Evolutionary conservation across 2,329 filamentous ascomycete genomes (phyloP), one percentile per base, ranked within the genome.

Genomic region (Colletotrichum melonis): DNA sequence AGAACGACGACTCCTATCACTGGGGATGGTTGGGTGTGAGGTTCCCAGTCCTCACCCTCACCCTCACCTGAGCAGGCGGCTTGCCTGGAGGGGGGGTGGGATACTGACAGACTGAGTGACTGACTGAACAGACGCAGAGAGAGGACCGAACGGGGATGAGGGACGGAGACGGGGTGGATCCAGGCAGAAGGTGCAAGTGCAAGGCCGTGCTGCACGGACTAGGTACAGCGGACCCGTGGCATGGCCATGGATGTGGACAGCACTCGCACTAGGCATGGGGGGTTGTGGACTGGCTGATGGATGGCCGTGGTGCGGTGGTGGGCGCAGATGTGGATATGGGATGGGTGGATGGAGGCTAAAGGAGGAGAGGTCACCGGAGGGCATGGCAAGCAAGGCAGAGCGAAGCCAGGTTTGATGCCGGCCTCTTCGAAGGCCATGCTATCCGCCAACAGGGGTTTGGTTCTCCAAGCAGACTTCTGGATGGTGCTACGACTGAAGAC

Each of bases 21-120:
- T 55, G 49, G 72, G 42, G 52, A 69, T 54, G 59, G 69, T 74
- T 65, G 72, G 59, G 58, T 65, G 69, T 62, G 59, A 72, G 68
- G 42, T 67, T 60, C 46, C 42, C n/a, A 49, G 42, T 56, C 66
- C n/a, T 19, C 24, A 30, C 35, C 54, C 32, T 19, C 24, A 32
- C 32, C 11, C 69, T 69, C 69, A 60, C 69, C 64, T 74, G 69
- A 72, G 54, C 55, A 68, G 63, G 52, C 58, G 56, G 58, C 35
- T 30, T 63, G 55, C 22, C 12, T 35, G 32, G 32, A 59, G 52
- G 49, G 62, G 19, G 71, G 30, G 57, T 54, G 60, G 30, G 57
- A n/a, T 32, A 62, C 42, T 26, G 63, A 28, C 42, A 46, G 63
- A 28, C 24, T 46, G 14, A 46, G 14, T 42, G 35, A 42, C 14